Base-by-base conservation (phyloP, 129 eudicot species). In the Kitagawia praeruptora region DNA sequence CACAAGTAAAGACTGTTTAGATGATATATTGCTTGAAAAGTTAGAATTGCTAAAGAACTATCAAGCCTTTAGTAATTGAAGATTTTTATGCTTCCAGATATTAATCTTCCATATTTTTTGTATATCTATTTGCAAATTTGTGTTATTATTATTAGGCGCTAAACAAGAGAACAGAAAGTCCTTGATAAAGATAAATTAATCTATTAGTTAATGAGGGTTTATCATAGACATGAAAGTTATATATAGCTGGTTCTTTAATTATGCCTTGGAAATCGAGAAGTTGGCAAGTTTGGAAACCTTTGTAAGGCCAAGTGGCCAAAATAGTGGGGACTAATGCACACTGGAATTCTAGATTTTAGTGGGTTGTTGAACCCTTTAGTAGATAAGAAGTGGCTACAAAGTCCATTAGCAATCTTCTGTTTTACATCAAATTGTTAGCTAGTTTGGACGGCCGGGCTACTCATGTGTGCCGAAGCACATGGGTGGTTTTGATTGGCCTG, bases 1-100 rank as follows among this genome's bases (percentile, higher is more conserved):
- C 67, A 88, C 97, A 80, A 88, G 99, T 96, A 85, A 67, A 82
- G 86, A 67, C 74, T 83, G 48, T 51, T 23, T 81, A 21, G 64
- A 69, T 81, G 21, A 41, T 74, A 41, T 18, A 11, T 71, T 21
- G 34, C 77, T 44, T 25, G 4, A 75, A 46, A 27, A 23, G 3
- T 27, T 74, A 13, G 2, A n/a, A 45, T 44, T 42, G 51, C 37
- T 41, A 73, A 12, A 19, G 75, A n/a, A 51, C 23, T 67, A 14
- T 66, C 12, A 71, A 5, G 39, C 75, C 74, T 37, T 18, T 53
- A 73, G 21, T 27, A 28, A 21, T 19, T 70, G 14, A n/a, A 61
- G 15, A 61, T 61, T 9, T 58, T n/a, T 61, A 61, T 61, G 69
- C 27, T 61, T 25, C 42, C 42, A 40, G 42, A 40, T 40, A 0